Base-by-base conservation (phyloP, 257 asterid species). In the Solanum ossicruentum region DNA sequence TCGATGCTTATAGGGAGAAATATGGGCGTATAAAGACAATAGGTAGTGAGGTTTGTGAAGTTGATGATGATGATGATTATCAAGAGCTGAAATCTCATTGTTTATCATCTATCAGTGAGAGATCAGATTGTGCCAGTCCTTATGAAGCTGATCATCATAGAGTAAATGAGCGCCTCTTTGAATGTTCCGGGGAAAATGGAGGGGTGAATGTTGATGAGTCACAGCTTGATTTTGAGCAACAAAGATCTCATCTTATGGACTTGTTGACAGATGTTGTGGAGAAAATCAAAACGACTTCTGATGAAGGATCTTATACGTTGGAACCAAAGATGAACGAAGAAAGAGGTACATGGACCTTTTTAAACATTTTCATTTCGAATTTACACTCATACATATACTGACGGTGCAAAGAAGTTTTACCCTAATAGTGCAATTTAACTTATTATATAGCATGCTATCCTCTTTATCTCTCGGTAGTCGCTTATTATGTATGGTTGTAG, bases 11-110 rank as follows among this genome's bases (percentile, higher is more conserved):
- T 28, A 77, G 93, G 79, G 92, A 88, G 12, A 92, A 90, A 84
- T 92, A 88, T 20, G 97, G 98, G 80, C 82, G 78, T 0, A 82
- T 95, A 41, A 87, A 84, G 86, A 87, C 84, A 82, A 86, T 89
- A 47, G 93, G 95, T 4, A 90, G 97, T 49, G 98, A 93, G 87
- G 85, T 88, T 21, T 93, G 95, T 85, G 98, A 95, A 84, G 85
- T 91, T 55, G 98, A 92, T 86, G 89, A 82, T 47, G 94, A 90
- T 84, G 98, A 92, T 49, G 94, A 95, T 87, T 94, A 91, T 84
- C 95, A 90, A 26, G 93, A 84, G 36, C 54, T 90, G 72, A 94
- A 86, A 84, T 91, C 94, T 73, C 96, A 92, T 86, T 90, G 92
- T 23, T 41, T 77, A 58, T 90, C 95, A 16, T 84, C 90, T 1